phyloP scores from a whole-genome alignment of 75 land plant genomes.

The Sequoia sempervirens region DNA sequence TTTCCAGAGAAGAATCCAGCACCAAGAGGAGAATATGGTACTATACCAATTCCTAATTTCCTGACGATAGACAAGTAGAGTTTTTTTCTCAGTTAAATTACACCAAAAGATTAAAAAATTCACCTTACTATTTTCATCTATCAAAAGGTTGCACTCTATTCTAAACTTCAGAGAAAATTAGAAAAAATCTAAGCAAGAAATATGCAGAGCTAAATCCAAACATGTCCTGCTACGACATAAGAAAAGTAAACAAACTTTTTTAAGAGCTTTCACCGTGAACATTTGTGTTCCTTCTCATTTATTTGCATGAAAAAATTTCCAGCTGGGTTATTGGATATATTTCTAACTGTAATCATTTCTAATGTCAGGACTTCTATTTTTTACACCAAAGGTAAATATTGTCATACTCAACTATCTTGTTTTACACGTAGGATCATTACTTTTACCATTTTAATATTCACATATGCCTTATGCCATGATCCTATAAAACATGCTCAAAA shows the following conservation, averaged over 20 bases:
- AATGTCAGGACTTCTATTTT: background rate
- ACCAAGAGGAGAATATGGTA: slow-evolving; percentile 62
- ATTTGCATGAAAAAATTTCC: background rate
- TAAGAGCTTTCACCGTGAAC: background rate
- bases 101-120: background rate
- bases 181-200: background rate
- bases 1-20: slow-evolving; percentile 66
- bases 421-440: background rate
- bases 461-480: background rate
- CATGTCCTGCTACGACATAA: background rate
- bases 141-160: background rate
- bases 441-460: background rate
- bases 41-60: slow-evolving; percentile 69
- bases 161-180: background rate
- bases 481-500: background rate
- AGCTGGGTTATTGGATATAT: background rate
- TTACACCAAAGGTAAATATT: background rate
- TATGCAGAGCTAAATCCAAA: background rate
- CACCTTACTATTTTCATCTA: background rate
- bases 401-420: background rate
- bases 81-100: slow-evolving; percentile 1
- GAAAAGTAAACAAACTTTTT: background rate
- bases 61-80: slow-evolving; percentile 16
- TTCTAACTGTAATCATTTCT: background rate
- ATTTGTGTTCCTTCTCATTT: background rate